Percentiles rank a stretch among this genome's conserved stretches.
These are phyloP conservation scores for Boletus barrowsii DNA, from an alignment of 768 basidiomycete genomes.

Conservation along the genomic window DNA sequence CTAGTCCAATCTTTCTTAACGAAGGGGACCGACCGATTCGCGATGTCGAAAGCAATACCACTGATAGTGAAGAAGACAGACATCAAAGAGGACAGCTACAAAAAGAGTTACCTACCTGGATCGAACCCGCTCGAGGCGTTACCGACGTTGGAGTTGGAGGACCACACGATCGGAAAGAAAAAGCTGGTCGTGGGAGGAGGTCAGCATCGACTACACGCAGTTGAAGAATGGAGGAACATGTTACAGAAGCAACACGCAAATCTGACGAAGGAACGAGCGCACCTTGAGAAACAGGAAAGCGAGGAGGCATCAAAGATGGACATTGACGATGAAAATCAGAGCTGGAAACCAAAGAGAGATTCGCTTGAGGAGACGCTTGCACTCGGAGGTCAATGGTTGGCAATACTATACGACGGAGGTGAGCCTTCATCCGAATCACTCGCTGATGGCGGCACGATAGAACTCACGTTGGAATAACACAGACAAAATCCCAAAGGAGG, in stretches of 20 bases:
- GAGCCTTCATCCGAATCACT: not conserved
- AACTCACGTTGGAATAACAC: too few species aligned
- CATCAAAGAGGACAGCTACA: not conserved
- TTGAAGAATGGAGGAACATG: not conserved
- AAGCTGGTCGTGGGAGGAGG: not conserved
- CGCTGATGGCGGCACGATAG: too few species aligned
- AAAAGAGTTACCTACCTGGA: not conserved
- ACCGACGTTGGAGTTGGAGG: not conserved
- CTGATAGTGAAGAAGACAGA: not conserved
- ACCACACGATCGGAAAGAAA: not conserved
- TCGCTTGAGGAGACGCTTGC: not conserved
- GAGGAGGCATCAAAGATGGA: not conserved
- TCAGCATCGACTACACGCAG: not conserved
- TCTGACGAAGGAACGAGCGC: not conserved
- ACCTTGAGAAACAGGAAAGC: not conserved
- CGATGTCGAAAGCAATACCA: not conserved
- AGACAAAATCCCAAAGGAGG: too few species aligned
- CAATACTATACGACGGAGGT: not conserved
- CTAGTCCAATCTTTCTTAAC: not conserved
- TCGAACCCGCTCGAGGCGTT: fast-evolving
- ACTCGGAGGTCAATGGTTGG: not conserved
- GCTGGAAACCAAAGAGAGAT: not conserved
- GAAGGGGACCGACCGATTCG: not conserved
- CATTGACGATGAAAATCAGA: not conserved
- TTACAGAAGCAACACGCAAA: not conserved